Evolutionary conservation across 805 yeast species (phyloP), one percentile per base, ranked within the genome.

Genomic region (Starmerella stellata): DNA sequence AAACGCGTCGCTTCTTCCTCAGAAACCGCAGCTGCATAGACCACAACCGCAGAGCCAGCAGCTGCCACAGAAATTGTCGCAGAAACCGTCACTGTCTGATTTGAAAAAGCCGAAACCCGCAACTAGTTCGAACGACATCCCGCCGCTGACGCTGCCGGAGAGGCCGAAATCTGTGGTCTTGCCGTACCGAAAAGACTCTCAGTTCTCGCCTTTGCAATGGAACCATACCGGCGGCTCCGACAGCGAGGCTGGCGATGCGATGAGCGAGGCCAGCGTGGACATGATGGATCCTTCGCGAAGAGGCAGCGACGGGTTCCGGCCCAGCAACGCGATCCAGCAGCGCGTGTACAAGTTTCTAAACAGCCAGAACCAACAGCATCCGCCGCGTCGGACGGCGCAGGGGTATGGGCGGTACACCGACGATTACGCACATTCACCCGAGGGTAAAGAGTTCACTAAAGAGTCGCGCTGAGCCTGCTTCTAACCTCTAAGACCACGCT

Each of bases 341-440:
- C 53, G 63, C 23, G 56, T 59, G 20, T 53, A 56, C 24, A 44
- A 46, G 28, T 52, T 56, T 25, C 46, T 59, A 30, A 38, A 31
- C 23, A 47, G 49, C 39, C 46, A 54, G 19, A 37, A 47, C 16
- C 47, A 51, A 11, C 51, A 55, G 33, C 68, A 69, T 11, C 68
- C 69, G 2, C 59, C 68, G 0, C 53, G 59, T 15, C 75, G 70
- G 48, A 74, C 87, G 0, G 93, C 93, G 0, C 56, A 64, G 4
- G 94, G 94, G 0, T 82, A 83, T 55, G 94, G 94, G 5, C 71
- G 72, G 52, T 79, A 68, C 52, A 74, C 85, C 0, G 75, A 67
- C 36, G 44, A 24, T 15, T 38, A 38, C 4, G 41, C 30, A 3
- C 34, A 15, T 21, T 23, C 15, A 15, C 9, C 31, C 37, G 24